Conservation (phyloP, 2,329 filamentous ascomycete species). For the Alternaria arbusti region DNA sequence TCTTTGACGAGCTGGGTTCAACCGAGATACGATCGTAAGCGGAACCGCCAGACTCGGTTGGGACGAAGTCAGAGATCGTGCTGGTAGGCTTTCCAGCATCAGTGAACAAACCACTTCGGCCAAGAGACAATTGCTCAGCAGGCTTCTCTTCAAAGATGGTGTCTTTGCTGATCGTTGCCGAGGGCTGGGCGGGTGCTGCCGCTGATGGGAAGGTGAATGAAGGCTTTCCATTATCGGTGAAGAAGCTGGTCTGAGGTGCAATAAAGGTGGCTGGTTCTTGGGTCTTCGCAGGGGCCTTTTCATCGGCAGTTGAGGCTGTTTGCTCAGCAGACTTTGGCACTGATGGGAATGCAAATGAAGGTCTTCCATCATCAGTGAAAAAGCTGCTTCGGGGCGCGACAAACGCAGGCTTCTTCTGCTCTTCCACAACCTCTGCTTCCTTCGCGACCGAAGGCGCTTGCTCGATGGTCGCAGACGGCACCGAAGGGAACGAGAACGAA, state of each 20-base stretch:
- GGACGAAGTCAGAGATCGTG: not conserved
- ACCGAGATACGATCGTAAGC: constrained; percentile 16
- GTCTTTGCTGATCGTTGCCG: not conserved
- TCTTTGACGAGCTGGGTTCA: constrained; percentile 20
- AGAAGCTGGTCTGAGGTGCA: constrained; percentile 11
- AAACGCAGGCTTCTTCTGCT: not conserved
- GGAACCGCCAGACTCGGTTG: constrained; percentile 4
- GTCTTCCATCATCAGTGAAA: constrained; percentile 16
- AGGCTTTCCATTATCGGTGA: constrained; percentile 13
- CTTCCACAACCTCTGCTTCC: not conserved
- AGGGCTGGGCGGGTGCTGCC: not conserved
- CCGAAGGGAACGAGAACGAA: constrained; percentile 6
- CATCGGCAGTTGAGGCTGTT: not conserved
- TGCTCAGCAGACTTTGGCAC: not conserved
- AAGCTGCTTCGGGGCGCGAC: constrained; percentile 12
- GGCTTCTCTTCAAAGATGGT: not conserved
- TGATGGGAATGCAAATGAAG: constrained; percentile 8
- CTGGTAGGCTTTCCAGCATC: constrained; percentile 10
- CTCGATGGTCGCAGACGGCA: not conserved
- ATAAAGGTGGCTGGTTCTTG: not conserved
- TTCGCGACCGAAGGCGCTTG: not conserved
- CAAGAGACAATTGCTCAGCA: not conserved
- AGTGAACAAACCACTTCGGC: constrained; percentile 7
- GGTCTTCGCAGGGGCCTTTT: not conserved
- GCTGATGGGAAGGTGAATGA: constrained; percentile 1